Conservation (phyloP, 1,284 basidiomycete genomes). For the Chalciporus sp. region DNA sequence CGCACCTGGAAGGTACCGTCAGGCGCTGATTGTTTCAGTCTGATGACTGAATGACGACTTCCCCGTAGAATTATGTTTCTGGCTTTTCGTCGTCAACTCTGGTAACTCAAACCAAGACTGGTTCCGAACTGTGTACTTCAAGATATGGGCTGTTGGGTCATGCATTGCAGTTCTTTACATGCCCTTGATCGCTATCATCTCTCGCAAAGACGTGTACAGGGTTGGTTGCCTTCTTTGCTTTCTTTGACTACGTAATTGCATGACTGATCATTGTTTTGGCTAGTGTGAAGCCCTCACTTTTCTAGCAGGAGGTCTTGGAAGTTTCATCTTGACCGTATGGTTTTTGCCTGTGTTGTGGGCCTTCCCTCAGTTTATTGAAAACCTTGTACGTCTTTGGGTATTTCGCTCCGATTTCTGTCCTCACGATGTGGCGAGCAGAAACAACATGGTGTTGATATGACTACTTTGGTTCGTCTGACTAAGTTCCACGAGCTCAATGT, state of each 20-base stretch:
- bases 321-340: constrained; percentile 65
- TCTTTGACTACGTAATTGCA: not conserved
- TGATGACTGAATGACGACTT: constrained; percentile 9
- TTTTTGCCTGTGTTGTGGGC: constrained; percentile 70
- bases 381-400: constrained; percentile 47
- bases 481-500: constrained; percentile 82
- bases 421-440: constrained; percentile 39
- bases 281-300: constrained; percentile 73
- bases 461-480: constrained; percentile 66
- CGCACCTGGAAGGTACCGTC: constrained; percentile 69
- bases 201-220: constrained; percentile 56
- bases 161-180: constrained; percentile 61
- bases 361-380: constrained; percentile 65
- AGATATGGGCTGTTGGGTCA: constrained; percentile 67
- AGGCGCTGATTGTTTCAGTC: not conserved
- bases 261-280: constrained; percentile 6
- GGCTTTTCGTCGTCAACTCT: constrained; percentile 75
- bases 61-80: constrained; percentile 73
- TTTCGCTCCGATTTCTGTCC: not conserved
- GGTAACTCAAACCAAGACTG: constrained; percentile 64
- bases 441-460: constrained; percentile 57
- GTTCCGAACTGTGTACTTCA: constrained; percentile 76
- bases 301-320: constrained; percentile 67
- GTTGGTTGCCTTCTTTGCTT: constrained; percentile 39
- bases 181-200: constrained; percentile 67